Evolutionary conservation across 1,139 yeast genomes (phyloP).

Genomic region (Suhomyces panamericanus): DNA sequence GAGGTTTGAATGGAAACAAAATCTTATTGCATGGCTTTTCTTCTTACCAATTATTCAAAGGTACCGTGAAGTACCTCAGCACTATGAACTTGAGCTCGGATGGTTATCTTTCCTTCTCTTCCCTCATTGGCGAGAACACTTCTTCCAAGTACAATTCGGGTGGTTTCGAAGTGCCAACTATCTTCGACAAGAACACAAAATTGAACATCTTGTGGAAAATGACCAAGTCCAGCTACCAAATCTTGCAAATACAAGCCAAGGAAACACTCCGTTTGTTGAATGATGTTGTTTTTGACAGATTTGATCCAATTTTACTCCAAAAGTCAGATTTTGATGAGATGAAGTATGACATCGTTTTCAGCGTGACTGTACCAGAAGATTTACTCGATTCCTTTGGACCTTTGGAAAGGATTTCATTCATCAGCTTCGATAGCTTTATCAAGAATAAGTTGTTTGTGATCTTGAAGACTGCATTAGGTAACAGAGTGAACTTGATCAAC

Average conservation of each 20-base stretch:
- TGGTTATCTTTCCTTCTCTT: conserved; percentile 69
- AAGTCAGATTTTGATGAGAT: conserved; percentile 57
- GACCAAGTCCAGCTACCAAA: conserved; percentile 65
- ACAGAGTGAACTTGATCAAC: conserved; percentile 53
- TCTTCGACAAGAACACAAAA: conserved; percentile 73
- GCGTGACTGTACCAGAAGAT: conserved; percentile 45
- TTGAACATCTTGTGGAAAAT: conserved; percentile 82
- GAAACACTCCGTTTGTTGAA: conserved; percentile 68
- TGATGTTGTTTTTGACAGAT: conserved; percentile 82
- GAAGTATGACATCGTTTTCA: conserved; percentile 65
- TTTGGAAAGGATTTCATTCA: conserved; percentile 68
- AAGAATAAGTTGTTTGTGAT: conserved; percentile 61
- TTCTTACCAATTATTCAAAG: conserved; percentile 89
- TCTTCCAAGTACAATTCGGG: conserved; percentile 52
- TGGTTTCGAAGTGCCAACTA: conserved; percentile 69
- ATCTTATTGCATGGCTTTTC: conserved; percentile 84
- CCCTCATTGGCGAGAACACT: conserved; percentile 51
- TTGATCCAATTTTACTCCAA: conserved; percentile 76
- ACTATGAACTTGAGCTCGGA: conserved; percentile 62
- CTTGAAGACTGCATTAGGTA: conserved; percentile 65
- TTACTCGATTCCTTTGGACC: conserved; percentile 59
- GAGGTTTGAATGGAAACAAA: conserved; percentile 73
- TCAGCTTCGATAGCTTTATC: conserved; percentile 67
- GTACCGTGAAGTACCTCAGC: conserved; percentile 78
- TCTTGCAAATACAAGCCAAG: conserved; percentile 63